phyloP scores from a whole-genome alignment of 2,329 filamentous ascomycete species.

The Fusarium oxysporum region DNA sequence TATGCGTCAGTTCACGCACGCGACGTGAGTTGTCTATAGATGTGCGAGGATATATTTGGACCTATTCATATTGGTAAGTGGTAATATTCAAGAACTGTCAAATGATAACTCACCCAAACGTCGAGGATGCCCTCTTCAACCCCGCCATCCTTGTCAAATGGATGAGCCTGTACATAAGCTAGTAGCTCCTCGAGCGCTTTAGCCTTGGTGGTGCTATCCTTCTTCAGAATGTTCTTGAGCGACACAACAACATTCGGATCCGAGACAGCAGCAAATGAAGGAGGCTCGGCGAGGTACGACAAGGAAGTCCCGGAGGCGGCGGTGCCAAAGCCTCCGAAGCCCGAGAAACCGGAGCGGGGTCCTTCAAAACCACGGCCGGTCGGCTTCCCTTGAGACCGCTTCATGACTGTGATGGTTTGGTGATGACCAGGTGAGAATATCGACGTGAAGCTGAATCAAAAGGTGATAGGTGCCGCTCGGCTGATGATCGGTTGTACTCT shows the following conservation, averaged over 20 bases:
- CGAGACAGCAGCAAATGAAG: slow-evolving; percentile 80
- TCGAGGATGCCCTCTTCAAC: slow-evolving; percentile 86
- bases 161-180: slow-evolving; percentile 67
- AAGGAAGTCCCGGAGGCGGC: slow-evolving; percentile 65
- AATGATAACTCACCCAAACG: slow-evolving; percentile 74
- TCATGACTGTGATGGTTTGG: slow-evolving; percentile 38
- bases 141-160: slow-evolving; percentile 66
- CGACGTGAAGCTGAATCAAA: not conserved
- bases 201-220: slow-evolving; percentile 90
- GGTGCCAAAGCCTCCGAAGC: slow-evolving; percentile 46
- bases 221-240: slow-evolving; percentile 94
- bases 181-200: slow-evolving; percentile 91
- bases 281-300: slow-evolving; percentile 89
- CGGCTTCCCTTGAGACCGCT: slow-evolving; percentile 46
- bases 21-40: slow-evolving; percentile 91
- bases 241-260: slow-evolving; percentile 86
- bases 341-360: slow-evolving; percentile 42
- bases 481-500: slow-evolving; percentile 21
- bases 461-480: slow-evolving; percentile 23
- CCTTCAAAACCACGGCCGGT: slow-evolving; percentile 42
- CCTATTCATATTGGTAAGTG: slow-evolving; percentile 60
- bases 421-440: not conserved
- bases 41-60: slow-evolving; percentile 85
- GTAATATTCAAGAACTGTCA: not conserved
- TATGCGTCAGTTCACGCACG: slow-evolving; percentile 88